Evolutionary conservation across 2,329 filamentous ascomycete species (phyloP), one percentile per base, ranked within the genome.

Genomic region (Thielaviopsis cerberus): DNA sequence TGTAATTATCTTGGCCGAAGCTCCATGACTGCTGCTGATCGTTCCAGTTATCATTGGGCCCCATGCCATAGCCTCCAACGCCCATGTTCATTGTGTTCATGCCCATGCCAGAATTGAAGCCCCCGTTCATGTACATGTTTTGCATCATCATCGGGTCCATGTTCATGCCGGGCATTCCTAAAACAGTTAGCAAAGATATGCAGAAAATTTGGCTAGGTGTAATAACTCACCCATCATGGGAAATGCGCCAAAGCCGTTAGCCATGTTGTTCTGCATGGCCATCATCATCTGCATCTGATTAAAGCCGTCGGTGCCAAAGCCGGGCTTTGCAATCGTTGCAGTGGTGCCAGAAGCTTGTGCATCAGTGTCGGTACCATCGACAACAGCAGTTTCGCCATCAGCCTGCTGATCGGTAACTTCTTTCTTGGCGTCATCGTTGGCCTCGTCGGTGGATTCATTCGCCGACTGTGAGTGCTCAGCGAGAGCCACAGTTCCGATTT

Each of bases 1-100:
- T 89, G 83, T 81, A 88, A 85, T 87, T 88, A 87, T 87, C 84
- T 84, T 85, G 83, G 77, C 81, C 80, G 77, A 81, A 80, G 83
- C 83, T 86, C 85, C 84, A 88, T 77, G 83, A 81, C 50, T 58
- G 57, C 75, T 86, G 83, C 74, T 85, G 83, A 76, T 78, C 78
- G 77, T 84, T 86, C 83, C 84, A 88, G 76, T 82, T 83, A 80
- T 83, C 81, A 79, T 84, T 83, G 77, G 82, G 79, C 70, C 81
- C 79, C 68, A 80, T 73, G 80, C 79, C 73, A 81, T 61, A 82
- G 68, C 82, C 80, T 74, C 81, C 86, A 85, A 91, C 87, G 76
- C 82, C 61, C 59, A 61, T 62, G 57, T 61, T 62, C 61, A 62
- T 62, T 51, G 58, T 79, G 76, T 79, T 84, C 83, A 87, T 86